phyloP scores from a whole-genome alignment of 192 early-diverging fungal species.

The Diversispora epigaea region DNA sequence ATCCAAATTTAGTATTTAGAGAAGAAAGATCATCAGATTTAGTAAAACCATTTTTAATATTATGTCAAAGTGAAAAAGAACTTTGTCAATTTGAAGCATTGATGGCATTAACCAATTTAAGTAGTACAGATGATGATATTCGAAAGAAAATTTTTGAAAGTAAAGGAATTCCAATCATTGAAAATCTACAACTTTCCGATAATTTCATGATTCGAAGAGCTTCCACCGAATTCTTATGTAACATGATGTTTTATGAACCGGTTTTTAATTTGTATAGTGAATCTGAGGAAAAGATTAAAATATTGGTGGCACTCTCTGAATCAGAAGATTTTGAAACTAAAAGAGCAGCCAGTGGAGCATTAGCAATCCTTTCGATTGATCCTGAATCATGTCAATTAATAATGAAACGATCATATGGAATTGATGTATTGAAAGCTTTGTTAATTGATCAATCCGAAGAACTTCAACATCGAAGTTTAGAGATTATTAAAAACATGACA shows the following conservation, averaged over 20 bases:
- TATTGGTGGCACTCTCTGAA: constrained; percentile 84
- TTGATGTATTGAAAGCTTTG: constrained; percentile 55
- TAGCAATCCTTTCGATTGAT: constrained; percentile 75
- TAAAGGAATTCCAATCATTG: constrained; percentile 68
- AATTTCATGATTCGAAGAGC: constrained; percentile 79
- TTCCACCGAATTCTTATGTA: constrained; percentile 89
- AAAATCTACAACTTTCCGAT: constrained; percentile 78
- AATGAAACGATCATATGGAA: constrained; percentile 52
- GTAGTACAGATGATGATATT: constrained; percentile 69
- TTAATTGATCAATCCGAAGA: constrained; percentile 56
- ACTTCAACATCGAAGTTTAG: constrained; percentile 68
- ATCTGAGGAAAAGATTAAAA: constrained; percentile 60
- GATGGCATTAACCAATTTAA: constrained; percentile 92
- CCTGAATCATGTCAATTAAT: constrained; percentile 59
- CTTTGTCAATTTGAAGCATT: constrained; percentile 86
- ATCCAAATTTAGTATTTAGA: constrained; percentile 85
- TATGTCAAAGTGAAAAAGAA: constrained; percentile 60
- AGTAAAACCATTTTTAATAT: constrained; percentile 65
- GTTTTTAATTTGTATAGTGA: constrained; percentile 81
- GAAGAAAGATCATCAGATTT: constrained; percentile 65
- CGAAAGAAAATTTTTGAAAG: constrained; percentile 57
- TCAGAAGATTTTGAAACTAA: constrained; percentile 82
- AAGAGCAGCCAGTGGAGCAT: constrained; percentile 79
- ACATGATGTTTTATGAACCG: constrained; percentile 80
- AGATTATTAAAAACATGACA: constrained; percentile 70